Percentiles rank a stretch among this genome's conserved stretches.
phyloP scores from a whole-genome alignment of 2,329 filamentous ascomycete species.

The Paraphaeosphaeria minitans region DNA sequence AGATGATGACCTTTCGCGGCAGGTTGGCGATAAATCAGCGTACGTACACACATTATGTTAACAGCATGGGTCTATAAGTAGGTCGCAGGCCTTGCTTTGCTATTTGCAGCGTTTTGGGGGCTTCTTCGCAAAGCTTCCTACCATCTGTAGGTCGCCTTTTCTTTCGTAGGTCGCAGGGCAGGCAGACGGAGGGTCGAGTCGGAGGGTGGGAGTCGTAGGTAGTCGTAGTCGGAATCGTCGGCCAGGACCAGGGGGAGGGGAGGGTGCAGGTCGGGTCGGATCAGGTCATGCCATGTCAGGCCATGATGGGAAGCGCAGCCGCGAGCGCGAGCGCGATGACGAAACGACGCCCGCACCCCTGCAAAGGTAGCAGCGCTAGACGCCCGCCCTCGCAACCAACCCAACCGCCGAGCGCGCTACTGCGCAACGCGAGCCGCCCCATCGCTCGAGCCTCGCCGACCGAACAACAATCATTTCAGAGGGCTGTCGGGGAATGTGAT shows the following conservation, averaged over 20 bases:
- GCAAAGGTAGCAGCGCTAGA: neutral
- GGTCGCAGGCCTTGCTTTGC: slow-evolving; percentile 1
- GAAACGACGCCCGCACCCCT: neutral
- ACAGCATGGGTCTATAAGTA: slow-evolving; percentile 14
- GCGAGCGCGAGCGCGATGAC: neutral
- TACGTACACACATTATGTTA: slow-evolving; percentile 24
- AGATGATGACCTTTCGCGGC: slow-evolving; percentile 6
- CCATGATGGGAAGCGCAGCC: neutral
- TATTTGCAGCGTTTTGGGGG: slow-evolving; percentile 17
- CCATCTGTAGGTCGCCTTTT: slow-evolving; percentile 10
- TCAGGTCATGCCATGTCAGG: neutral
- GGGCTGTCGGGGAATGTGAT: too few relatives aligned
- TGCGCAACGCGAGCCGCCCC: neutral
- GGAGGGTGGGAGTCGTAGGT: too few relatives aligned
- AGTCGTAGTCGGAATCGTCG: too few relatives aligned
- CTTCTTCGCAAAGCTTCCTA: slow-evolving; percentile 20
- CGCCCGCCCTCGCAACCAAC: neutral
- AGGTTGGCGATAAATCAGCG: slow-evolving; percentile 18
- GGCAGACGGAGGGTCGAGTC: too few relatives aligned
- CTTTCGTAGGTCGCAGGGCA: too few relatives aligned
- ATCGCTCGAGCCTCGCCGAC: neutral
- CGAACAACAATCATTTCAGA: too few relatives aligned
- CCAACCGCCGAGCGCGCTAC: neutral
- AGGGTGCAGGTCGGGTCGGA: too few relatives aligned
- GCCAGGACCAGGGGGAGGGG: too few relatives aligned